Evolutionary conservation across 2,329 filamentous ascomycete genomes (phyloP).

Genomic region (Drechslera avenae): DNA sequence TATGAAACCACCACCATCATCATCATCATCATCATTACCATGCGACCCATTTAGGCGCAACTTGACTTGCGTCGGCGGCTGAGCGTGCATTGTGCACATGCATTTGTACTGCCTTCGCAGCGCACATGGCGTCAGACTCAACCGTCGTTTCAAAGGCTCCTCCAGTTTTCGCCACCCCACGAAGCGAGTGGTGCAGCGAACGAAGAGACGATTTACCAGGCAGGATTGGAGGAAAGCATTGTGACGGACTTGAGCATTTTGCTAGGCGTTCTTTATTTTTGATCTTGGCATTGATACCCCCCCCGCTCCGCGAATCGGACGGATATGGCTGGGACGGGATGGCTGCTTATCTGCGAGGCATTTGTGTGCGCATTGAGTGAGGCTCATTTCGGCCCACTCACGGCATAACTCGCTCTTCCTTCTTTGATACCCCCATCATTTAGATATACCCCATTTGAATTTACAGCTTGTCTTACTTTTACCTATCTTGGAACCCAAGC

Average conservation of each 20-base stretch:
- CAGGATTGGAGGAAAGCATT: conserved; percentile 1
- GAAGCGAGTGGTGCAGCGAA: background rate
- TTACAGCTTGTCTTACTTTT: conserved; percentile 4
- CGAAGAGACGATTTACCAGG: background rate
- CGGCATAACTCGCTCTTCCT: conserved; percentile 32
- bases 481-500: background rate
- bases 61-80: background rate
- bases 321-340: conserved; percentile 9
- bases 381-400: conserved; percentile 29
- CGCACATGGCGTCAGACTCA: conserved; percentile 7
- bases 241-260: conserved; percentile 7
- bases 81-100: background rate
- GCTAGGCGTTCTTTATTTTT: conserved; percentile 10
- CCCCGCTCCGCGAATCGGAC: conserved; percentile 27
- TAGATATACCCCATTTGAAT: conserved; percentile 10
- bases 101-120: conserved; percentile 9
- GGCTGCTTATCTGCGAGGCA: conserved; percentile 29
- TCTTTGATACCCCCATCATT: conserved; percentile 39
- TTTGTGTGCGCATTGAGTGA: conserved; percentile 27
- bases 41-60: conserved; percentile 6
- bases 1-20: too few relatives aligned
- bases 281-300: conserved; percentile 30
- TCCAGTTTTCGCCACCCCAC: background rate
- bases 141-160: background rate
- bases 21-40: background rate